Evolutionary conservation across 108 stramenopile species (phyloP), one percentile per base, ranked within the genome.

Genomic region (Ochromonas danica): DNA sequence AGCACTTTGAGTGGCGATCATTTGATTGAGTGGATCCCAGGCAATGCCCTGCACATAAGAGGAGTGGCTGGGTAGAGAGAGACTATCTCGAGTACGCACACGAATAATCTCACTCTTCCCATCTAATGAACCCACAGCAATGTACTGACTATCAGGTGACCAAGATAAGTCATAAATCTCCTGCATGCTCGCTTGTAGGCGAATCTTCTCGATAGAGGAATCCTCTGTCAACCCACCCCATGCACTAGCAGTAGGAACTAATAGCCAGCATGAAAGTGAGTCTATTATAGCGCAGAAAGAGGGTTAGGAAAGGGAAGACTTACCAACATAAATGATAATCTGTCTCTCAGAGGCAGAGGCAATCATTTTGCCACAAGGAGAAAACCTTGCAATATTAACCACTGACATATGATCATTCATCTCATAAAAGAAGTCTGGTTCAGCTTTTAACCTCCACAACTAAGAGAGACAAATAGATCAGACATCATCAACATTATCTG

Each of bases 131-230:
- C 81, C 86, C 40, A 81, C 78, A 10, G 43, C 82, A 2, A 87
- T 42, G 39, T 72, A 51, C 61, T 33, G 41, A 1, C 74, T 78
- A 42, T 79, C 83, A 1, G 86, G 86, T 1, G 86, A 77, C 86
- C 86, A 87, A 0, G 81, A 71, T 39, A 87, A 10, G 30, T 87
- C 86, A 74, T 85, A 87, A n/a, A 87, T 79, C 30, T 85, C 86
- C 22, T 40, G 40, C n/a, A 71, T 40, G 17, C 79, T 75, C 31
- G 80, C 78, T 17, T 81, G 45, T 28, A 87, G 27, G 36, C 80
- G 61, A 0, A 65, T 65, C 35, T 65, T 35, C 35, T 35, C 39
- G n/a, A 80, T 36, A 62, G 30, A 0, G 6, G 40, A 35, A 1
- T 3, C 27, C 27, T 75, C 72, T 31, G 43, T 75, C 31, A 42